Conservation (phyloP, 75 land plant species). For the Cunninghamia lanceolata region DNA sequence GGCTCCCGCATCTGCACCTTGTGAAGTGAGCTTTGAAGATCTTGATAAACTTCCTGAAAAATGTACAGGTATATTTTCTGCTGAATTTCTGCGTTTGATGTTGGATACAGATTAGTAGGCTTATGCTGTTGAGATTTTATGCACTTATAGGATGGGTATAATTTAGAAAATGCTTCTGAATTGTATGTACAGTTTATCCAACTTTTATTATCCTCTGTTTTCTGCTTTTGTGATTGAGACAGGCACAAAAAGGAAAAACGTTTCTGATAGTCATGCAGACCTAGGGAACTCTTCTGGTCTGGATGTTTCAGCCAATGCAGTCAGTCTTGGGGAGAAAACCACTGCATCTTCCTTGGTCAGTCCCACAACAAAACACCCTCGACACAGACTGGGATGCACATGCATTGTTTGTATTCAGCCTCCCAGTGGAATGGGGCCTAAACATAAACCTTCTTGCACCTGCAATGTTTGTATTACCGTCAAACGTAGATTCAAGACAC, state of each 20-base stretch:
- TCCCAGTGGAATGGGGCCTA: slow-evolving; percentile 52
- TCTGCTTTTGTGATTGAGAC: neutral
- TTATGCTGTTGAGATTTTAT: neutral
- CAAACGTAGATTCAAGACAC: slow-evolving; percentile 46
- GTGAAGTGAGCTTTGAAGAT: neutral
- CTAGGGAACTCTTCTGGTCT: slow-evolving; percentile 22
- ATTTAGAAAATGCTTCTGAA: neutral
- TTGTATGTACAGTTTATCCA: neutral
- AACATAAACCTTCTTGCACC: slow-evolving; percentile 38
- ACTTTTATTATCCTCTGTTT: neutral
- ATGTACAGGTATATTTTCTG: neutral
- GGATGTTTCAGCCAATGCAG: slow-evolving; percentile 35
- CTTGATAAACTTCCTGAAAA: neutral
- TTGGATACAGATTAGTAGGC: neutral
- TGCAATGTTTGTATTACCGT: slow-evolving; percentile 47
- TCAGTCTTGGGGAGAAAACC: slow-evolving; percentile 22
- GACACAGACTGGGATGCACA: slow-evolving; percentile 46
- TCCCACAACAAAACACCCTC: slow-evolving; percentile 48
- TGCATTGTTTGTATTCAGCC: slow-evolving; percentile 58
- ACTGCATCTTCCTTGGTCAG: slow-evolving; percentile 19
- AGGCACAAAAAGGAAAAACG: neutral
- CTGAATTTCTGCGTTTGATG: neutral
- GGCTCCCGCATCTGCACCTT: slow-evolving; percentile 1
- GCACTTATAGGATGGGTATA: neutral
- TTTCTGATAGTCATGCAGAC: neutral